Evolutionary conservation across 768 basidiomycete species (phyloP).

Genomic region (Nidularia pulvinata): DNA sequence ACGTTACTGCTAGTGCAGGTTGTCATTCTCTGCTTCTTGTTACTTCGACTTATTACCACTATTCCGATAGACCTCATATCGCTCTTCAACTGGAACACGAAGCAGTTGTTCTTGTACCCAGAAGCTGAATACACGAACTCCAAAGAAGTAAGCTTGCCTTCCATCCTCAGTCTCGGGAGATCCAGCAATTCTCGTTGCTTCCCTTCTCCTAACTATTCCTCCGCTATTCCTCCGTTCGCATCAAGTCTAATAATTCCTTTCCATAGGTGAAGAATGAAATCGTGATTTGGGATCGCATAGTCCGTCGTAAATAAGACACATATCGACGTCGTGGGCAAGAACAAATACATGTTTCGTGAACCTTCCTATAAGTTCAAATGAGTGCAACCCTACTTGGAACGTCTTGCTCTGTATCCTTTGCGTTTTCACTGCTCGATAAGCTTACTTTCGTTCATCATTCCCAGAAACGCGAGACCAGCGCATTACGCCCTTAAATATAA

Average conservation of each 20-base stretch:
- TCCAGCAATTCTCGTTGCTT: too few relatives aligned
- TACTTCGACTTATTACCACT: not conserved
- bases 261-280: constrained; percentile 50
- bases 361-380: constrained; percentile 74
- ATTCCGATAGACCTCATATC: constrained; percentile 65
- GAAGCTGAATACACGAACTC: constrained; percentile 80
- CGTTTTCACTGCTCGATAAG: not conserved
- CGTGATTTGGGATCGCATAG: constrained; percentile 92
- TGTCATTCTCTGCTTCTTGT: not conserved
- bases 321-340: constrained; percentile 64
- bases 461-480: constrained; percentile 63
- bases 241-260: not conserved
- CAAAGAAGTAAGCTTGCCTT: constrained; percentile 56
- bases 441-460: not conserved
- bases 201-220: not conserved
- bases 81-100: constrained; percentile 96
- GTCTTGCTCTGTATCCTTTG: too few relatives aligned
- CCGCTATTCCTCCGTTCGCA: too few relatives aligned
- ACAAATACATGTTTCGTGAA: constrained; percentile 87
- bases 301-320: constrained; percentile 77
- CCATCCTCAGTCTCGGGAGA: too few relatives aligned
- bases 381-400: constrained; percentile 19
- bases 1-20: constrained; percentile 67
- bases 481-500: constrained; percentile 84
- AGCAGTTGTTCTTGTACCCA: constrained; percentile 88